Base-by-base conservation (phyloP, 768 basidiomycete genomes). In the Infundibulicybe gibba region DNA sequence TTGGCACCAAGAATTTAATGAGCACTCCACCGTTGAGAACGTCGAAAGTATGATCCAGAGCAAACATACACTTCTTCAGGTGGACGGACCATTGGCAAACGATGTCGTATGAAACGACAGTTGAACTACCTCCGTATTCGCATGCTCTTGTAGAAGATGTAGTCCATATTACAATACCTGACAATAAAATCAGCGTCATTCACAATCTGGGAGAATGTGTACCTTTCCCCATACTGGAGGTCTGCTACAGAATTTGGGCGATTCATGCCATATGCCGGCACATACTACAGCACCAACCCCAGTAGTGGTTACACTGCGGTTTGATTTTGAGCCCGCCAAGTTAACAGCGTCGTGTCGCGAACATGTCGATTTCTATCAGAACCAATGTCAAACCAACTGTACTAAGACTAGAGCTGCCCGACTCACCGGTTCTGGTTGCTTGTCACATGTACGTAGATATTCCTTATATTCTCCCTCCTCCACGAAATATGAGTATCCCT, bases 181-280 rank as follows among this genome's bases (percentile, higher is more conserved):
- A 14, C 21, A 6, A 6, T 12, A 13, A 32, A 15, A 32, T 41
- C 32, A 40, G 15, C 20, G 16, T 6, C 19, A 41, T 15, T 32
- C n/a, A 25, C 12, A 25, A 16, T 13, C 32, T 20, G 6, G 40
- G 48, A 1, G 25, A 41, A 15, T 16, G 40, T 54, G 2, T 54
- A 66, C 68, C 59, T 33, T 57, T 71, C 65, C 0, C 68, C 66
- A 5, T 55, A 48, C 38, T 67, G 64, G 2, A 68, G 51, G 49
- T 66, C 61, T 1, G 58, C 64, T 11, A 65, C 51, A 2, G 54
- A 52, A 16, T 40, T 48, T 2, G 64, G 61, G 0, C 54, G 50
- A 9, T 62, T 58, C 53, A 66, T 54, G 17, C 66, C 57, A 44
- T n/a, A n/a, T 68, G 66, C 1, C 60, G 56, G 58, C 44, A 30